Conservation (phyloP, 768 basidiomycete species). For the Amanita muscaria region DNA sequence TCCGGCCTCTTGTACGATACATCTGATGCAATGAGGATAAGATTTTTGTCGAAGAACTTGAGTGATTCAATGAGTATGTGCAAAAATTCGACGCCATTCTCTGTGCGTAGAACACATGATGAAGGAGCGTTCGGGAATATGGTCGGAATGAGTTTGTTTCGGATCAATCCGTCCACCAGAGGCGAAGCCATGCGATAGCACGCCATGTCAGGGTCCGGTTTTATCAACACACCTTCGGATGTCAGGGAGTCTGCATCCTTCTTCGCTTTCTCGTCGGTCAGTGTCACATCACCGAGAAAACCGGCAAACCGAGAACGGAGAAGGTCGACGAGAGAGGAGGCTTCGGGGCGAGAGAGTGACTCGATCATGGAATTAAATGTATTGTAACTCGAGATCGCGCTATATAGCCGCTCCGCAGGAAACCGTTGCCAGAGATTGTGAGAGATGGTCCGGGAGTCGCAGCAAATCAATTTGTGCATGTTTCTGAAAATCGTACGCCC, state of each 20-base stretch:
- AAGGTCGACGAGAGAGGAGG: conserved; percentile 6
- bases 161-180: conserved; percentile 1
- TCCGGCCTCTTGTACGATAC: conserved; percentile 9
- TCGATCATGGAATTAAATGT: conserved; percentile 9
- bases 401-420: conserved; percentile 1
- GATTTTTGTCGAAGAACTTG: conserved; percentile 10
- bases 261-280: not conserved
- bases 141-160: conserved; percentile 6
- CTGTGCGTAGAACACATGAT: conserved; percentile 1
- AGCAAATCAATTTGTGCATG: not conserved
- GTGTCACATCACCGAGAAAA: conserved; percentile 4
- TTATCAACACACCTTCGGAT: not conserved
- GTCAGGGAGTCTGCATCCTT: not conserved
- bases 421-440: conserved; percentile 7
- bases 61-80: conserved; percentile 10
- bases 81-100: conserved; percentile 6
- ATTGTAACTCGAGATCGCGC: conserved; percentile 2
- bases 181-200: not conserved
- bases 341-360: conserved; percentile 4
- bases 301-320: conserved; percentile 10
- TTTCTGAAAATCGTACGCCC: conserved; percentile 7
- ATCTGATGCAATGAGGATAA: conserved; percentile 1
- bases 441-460: not conserved
- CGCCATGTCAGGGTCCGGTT: not conserved
- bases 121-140: conserved; percentile 10